phyloP scores from a whole-genome alignment of 1,284 basidiomycete genomes.

The Papiliotrema flavescens region DNA sequence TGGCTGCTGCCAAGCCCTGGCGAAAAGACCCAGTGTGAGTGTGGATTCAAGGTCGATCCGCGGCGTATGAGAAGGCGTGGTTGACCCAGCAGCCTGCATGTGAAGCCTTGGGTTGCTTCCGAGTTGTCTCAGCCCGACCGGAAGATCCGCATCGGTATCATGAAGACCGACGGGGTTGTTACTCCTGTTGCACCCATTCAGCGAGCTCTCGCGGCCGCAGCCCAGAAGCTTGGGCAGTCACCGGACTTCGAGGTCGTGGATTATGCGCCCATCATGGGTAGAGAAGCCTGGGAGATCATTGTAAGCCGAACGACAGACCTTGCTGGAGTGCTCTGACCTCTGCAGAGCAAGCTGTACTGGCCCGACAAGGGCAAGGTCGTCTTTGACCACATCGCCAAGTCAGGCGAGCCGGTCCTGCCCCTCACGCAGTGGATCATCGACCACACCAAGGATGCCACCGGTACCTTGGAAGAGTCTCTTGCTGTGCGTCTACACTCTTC shows the following conservation, averaged over 20 bases:
- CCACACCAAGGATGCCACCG: slow-evolving; percentile 9
- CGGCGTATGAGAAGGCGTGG: no score
- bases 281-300: slow-evolving; percentile 21
- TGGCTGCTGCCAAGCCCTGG: slow-evolving; percentile 33
- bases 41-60: no score
- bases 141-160: slow-evolving; percentile 35
- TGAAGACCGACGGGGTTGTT: slow-evolving; percentile 38
- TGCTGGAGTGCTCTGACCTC: no score
- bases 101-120: slow-evolving; percentile 12
- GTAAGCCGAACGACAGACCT: slow-evolving; percentile 13
- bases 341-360: slow-evolving; percentile 22
- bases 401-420: slow-evolving; percentile 28
- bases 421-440: slow-evolving; percentile 28
- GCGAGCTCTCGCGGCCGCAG: slow-evolving; percentile 30
- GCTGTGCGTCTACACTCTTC: not conserved
- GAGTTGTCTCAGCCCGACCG: not conserved
- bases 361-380: slow-evolving; percentile 36
- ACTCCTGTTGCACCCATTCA: slow-evolving; percentile 35
- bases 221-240: slow-evolving; percentile 16
- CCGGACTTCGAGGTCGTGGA: slow-evolving; percentile 17
- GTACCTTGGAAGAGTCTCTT: not conserved
- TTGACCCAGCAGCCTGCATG: slow-evolving; percentile 5
- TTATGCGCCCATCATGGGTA: slow-evolving; percentile 10
- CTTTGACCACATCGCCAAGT: slow-evolving; percentile 11
- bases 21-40: slow-evolving; percentile 1